Base-by-base conservation (phyloP, 176 grass and related monocot species). In the Thinopyrum elongatum region DNA sequence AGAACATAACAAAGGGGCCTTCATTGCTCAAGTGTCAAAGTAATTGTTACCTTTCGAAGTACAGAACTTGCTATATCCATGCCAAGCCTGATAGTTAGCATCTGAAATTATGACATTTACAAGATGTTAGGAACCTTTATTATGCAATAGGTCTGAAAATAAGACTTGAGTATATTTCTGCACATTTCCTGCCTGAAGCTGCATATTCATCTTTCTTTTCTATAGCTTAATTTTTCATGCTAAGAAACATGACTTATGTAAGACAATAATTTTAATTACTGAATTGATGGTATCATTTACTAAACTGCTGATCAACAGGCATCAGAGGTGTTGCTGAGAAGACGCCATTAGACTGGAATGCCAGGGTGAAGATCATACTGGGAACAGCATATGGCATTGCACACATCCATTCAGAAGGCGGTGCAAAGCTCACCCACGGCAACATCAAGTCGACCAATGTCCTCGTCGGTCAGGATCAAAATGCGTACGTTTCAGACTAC, bases 391-490 rank as follows among this genome's bases (percentile, higher is more conserved):
- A 98, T 26, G 90, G 90, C 83, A 87, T 98, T 3, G 76, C 86
- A 0, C 90, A 94, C 55, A 92, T 96, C 46, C 97, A 98, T 10
- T 77, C 92, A 65, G 92, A 94, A 94, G 91, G 92, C 6, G 88
- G 97, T 3, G 21, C 82, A 9, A 98, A 95, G 88, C 86, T 98
- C 36, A 78, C 85, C 73, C 97, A 98, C 63, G 97, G 94, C 84
- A 95, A 98, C 76, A 92, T 98, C 51, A 98, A 98, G 83, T 95
- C 97, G 27, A 86, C 94, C 15, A 98, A 98, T 2, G 88, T 98
- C 65, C 92, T 98, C 49, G 84, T 96, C 36, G 79, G 88, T 55
- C 86, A 92, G 72, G 92, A 94, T 38, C 86, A 91, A n/a, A 90
- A 58, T 9, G 77, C 97, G 17, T 86, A 87, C 15, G 73, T 95